Evolutionary conservation across 768 basidiomycete species (phyloP), one percentile per base, ranked within the genome.

Genomic region (Cantharellus anzutake): DNA sequence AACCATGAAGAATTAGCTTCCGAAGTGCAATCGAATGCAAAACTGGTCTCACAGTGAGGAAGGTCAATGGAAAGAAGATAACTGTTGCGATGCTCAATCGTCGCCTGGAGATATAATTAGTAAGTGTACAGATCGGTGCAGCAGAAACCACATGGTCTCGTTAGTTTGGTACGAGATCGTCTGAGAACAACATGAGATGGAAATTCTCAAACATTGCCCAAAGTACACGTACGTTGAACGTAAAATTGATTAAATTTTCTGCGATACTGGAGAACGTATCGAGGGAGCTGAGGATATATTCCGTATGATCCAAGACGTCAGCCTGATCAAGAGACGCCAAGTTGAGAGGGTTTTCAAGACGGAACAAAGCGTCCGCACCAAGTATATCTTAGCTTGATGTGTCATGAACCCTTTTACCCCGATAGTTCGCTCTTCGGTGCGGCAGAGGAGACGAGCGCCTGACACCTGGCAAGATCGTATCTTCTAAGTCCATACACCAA

Each of bases 131-230:
- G 34, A 55, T 48, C 44, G 11, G 34, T 11, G 16, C 37, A 2
- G 11, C 11, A 11, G 52, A 55, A n/a, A 74, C 44, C 65, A 78
- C 83, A 86, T 86, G 55, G 81, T 79, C 67, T 81, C 74, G 66
- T 85, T 85, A 81, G 81, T 84, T 63, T 84, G 79, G 66, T 84
- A 81, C 5, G 82, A 81, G 11, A 80, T 77, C 71, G 82, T 76
- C 83, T 84, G 52, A 11, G 11, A 55, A 55, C 7, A 11, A n/a
- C 7, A 7, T 7, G 2, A 7, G 52, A 11, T 55, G 7, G 37
- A 7, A 11, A 55, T 7, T 7, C 34, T 55, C 7, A 7, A 11
- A 34, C 7, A 35, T 7, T 55, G 7, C 16, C 7, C 34, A 55
- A 11, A 11, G 60, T 29, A 42, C 4, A 71, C 80, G 34, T 56